phyloP scores from a whole-genome alignment of 164 flowering plant genomes.

The Kingdonia uniflora region DNA sequence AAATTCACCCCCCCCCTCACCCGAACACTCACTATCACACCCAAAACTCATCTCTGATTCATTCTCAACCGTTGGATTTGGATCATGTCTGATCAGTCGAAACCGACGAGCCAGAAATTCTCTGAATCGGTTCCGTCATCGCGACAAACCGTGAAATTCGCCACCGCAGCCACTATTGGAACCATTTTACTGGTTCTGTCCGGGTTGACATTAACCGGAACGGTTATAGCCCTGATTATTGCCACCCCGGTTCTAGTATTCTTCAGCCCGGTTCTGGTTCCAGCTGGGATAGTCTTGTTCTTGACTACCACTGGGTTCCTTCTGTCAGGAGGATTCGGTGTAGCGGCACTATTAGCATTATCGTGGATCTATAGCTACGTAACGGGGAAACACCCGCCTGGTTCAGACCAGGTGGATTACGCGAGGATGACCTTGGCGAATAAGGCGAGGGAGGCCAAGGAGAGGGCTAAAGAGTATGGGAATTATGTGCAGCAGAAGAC shows the following conservation, averaged over 20 bases:
- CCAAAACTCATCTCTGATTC: no score
- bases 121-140: constrained; percentile 14
- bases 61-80: background rate
- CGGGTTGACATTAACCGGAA: constrained; percentile 38
- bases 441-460: constrained; percentile 35
- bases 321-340: constrained; percentile 40
- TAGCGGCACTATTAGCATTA: constrained; percentile 33
- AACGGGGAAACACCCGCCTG: constrained; percentile 36
- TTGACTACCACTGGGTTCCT: constrained; percentile 31
- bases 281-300: constrained; percentile 26
- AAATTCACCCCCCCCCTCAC: background rate
- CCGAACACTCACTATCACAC: no score
- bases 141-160: constrained; percentile 27
- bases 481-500: constrained; percentile 29
- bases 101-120: constrained; percentile 11
- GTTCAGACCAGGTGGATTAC: constrained; percentile 36
- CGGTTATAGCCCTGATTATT: constrained; percentile 28
- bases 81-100: no score
- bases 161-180: constrained; percentile 31
- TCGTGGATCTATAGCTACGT: constrained; percentile 42
- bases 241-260: constrained; percentile 41
- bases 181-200: constrained; percentile 21
- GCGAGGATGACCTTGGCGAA: constrained; percentile 26
- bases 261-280: constrained; percentile 48
- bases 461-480: constrained; percentile 42